Base-by-base conservation (phyloP, 345 rosid genomes). In the Linum trigynum region DNA sequence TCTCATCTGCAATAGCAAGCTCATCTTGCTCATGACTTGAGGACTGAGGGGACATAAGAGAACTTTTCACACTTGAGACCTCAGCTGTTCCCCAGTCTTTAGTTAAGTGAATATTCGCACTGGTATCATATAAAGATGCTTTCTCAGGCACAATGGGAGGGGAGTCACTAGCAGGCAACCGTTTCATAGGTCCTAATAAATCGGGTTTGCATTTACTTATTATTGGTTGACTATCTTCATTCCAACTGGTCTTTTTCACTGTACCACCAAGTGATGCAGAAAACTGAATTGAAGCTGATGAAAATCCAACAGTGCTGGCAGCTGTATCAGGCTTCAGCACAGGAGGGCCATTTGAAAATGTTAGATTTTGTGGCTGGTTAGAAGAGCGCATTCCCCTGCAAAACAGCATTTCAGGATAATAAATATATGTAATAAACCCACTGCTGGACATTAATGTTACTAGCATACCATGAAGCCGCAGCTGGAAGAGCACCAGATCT, bases 301-400 rank as follows among this genome's bases (percentile, higher is more conserved):
- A 70, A 66, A 77, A 71, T 37, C 80, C 74, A 73, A 72, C 64
- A n/a, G 78, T 65, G 57, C 67, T 45, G 66, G 72, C 63, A 65
- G 6, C 56, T 14, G 72, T 61, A 51, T 83, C 92, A 62, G 82
- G 50, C 69, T 75, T 85, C 62, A 72, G 84, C 68, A 74, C 78
- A 59, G 82, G 53, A 65, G 86, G 67, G 65, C 85, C 92, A 84
- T 84, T 80, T 42, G 83, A 75, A 64, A 76, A 74, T 48, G 63
- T 71, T 12, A 77, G 67, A 71, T 71, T 62, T 41, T 41, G 76
- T 53, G 68, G 84, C 72, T 82, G 83, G 70, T 69, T 83, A 71
- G 86, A 66, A 71, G 75, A 61, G 56, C 84, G 86, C 66, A 74
- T 79, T 70, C 92, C 92, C 92, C 95, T 86, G 76, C 40, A 17